Base-by-base conservation (phyloP, 1,284 basidiomycete genomes). In the Rhodotorula sp. region DNA sequence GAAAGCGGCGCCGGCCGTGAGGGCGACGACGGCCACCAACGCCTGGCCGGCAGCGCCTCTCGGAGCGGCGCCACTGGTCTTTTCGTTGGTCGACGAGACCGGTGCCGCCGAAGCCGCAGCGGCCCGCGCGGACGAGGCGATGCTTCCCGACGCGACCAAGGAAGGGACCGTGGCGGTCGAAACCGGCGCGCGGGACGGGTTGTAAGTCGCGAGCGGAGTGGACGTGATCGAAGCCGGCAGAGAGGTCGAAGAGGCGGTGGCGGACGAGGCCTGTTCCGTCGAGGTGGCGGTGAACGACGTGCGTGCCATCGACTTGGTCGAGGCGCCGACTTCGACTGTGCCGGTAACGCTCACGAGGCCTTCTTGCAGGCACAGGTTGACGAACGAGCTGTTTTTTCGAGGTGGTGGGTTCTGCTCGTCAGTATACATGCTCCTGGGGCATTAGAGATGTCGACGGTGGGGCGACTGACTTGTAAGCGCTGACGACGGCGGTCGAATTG, bases 341-440 rank as follows among this genome's bases (percentile, higher is more conserved):
- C 73, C 73, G 58, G 73, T 75, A 0, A 75, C 71, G 24, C 60
- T 53, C 10, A 71, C 73, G 66, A 75, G 71, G 15, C 73, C 73
- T 8, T 75, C 71, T 2, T 58, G 24, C 17, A 58, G 60, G 69
- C 73, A 75, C 20, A 75, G 68, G 62, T 72, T 64, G 62, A 75
- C 73, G 64, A 68, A 75, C 2, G 66, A 60, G 66, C 60, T 62
- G 33, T 51, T 4, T 10, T 10, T 12, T 14, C n/a, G 14, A 30
- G n/a, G 8, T 12, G 37, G 33, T 20, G 33, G 3, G n/a, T 14
- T 22, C 15, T n/a, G 26, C 17, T 30, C 5, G 22, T 49, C 29
- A 30, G 33, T 18, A 37, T 12, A 2, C 6, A 14, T 26, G 1
- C 30, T 10, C 14, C 7, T 18, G 17, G 37, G 22, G n/a, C 24